Evolutionary conservation across 257 asterid genomes (phyloP).

Genomic region (Nicotiana knightiana): DNA sequence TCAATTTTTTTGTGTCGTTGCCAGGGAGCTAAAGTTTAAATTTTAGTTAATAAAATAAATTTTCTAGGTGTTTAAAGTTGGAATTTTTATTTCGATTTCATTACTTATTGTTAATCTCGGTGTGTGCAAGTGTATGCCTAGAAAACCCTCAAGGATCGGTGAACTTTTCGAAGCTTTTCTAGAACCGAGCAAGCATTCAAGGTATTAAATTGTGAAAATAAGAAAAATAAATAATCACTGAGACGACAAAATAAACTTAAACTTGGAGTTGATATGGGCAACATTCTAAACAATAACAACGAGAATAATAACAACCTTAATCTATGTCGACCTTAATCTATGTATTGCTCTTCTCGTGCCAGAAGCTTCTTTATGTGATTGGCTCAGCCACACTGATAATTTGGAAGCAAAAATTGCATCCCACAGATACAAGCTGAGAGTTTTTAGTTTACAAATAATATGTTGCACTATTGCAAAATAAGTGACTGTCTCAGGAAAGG

Average conservation of each 20-base stretch:
- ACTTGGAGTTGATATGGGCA: not conserved
- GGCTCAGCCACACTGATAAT: not conserved
- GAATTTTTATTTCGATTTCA: no score
- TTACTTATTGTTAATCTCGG: no score
- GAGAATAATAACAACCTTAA: no score
- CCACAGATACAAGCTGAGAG: not conserved
- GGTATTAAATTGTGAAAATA: not conserved
- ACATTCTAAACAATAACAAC: no score
- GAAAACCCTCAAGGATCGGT: not conserved
- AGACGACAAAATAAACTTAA: not conserved
- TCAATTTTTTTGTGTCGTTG: no score
- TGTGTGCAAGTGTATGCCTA: not conserved
- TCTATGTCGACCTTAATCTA: no score
- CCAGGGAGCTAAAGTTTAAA: no score
- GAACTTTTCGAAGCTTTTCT: no score
- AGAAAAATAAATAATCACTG: no score
- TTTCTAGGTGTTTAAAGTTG: no score
- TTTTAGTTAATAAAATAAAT: no score
- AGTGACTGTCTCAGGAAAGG: not conserved
- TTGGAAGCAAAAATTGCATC: not conserved
- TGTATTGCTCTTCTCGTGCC: not conserved
- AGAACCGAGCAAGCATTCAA: not conserved
- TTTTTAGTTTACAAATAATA: not conserved
- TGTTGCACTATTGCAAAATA: not conserved
- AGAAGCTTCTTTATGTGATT: not conserved